These are phyloP conservation scores for Fragaria ananassa DNA, from an alignment of 306 rosid species.

Conservation along the genomic window DNA sequence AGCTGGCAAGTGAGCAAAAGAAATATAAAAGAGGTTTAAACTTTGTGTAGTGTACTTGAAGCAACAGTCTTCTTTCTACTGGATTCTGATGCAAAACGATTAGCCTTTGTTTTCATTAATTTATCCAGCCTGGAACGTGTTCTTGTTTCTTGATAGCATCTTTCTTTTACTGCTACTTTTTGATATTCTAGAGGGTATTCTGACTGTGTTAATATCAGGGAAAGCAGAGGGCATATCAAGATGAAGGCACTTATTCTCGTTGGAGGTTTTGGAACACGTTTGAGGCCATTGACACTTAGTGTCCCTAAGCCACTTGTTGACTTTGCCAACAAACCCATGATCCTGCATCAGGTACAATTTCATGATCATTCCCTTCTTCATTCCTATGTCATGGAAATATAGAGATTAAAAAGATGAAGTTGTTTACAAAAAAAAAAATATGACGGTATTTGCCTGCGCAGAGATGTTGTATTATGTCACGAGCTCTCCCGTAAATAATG, in stretches of 20 bases:
- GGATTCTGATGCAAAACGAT: slow-evolving; percentile 11
- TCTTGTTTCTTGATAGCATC: slow-evolving; percentile 19
- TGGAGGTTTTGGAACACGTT: slow-evolving; percentile 97
- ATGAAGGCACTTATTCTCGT: slow-evolving; percentile 99
- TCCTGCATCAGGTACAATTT: slow-evolving; percentile 87
- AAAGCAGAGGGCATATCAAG: slow-evolving; percentile 39
- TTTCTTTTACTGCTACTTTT: slow-evolving; percentile 18
- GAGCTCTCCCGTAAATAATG: not conserved
- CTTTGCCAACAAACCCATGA: slow-evolving; percentile 99
- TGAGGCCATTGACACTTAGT: slow-evolving; percentile 99
- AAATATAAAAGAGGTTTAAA: slow-evolving; percentile 7
- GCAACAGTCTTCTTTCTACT: slow-evolving; percentile 7
- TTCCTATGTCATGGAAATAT: not conserved
- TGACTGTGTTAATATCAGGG: slow-evolving; percentile 30
- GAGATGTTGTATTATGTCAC: not conserved
- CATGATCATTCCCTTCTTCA: not conserved
- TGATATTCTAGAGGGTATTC: slow-evolving; percentile 9
- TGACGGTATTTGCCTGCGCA: too few species aligned
- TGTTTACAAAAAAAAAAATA: not conserved
- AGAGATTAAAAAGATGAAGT: not conserved
- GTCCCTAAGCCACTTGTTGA: slow-evolving; percentile 99
- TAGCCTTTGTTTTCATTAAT: slow-evolving; percentile 28
- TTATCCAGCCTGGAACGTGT: slow-evolving; percentile 31
- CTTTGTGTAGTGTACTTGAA: slow-evolving; percentile 8
- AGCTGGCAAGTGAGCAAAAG: not conserved